These are phyloP conservation scores for Lanmaoa rubissima DNA, from an alignment of 768 basidiomycete species.

Conservation along the genomic window DNA sequence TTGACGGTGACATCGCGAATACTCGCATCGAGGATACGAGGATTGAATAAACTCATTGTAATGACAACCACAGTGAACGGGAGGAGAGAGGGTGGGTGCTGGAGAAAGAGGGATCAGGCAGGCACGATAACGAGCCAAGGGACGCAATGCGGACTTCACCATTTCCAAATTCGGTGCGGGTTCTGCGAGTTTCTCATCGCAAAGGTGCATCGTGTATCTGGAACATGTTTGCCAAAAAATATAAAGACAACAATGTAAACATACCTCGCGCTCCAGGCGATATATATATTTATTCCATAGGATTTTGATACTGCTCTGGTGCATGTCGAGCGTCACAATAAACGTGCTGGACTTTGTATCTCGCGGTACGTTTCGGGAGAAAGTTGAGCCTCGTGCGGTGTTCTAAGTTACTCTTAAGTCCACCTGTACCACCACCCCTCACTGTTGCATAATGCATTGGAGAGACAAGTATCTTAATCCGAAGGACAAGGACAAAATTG, in stretches of 20 bases:
- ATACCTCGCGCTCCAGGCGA: not conserved
- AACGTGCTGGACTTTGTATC: too few relatives aligned
- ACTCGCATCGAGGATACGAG: slow-evolving; percentile 73
- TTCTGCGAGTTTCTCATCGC: slow-evolving; percentile 12
- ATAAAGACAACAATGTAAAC: not conserved
- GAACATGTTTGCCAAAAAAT: not conserved
- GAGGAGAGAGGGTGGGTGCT: not conserved
- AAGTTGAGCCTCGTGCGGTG: not conserved
- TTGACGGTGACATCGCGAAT: slow-evolving; percentile 63
- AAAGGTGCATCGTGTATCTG: not conserved
- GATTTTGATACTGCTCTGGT: not conserved
- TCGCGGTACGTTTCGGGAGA: not conserved
- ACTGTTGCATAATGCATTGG: too few relatives aligned
- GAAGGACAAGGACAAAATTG: too few relatives aligned
- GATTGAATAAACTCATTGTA: slow-evolving; percentile 67
- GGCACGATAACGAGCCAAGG: slow-evolving; percentile 5
- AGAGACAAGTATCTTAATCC: too few relatives aligned
- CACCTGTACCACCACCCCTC: too few relatives aligned
- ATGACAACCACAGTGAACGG: not conserved
- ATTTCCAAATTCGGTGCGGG: slow-evolving; percentile 8
- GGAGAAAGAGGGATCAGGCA: not conserved
- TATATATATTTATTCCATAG: not conserved
- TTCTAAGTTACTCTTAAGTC: too few relatives aligned
- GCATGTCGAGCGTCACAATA: not conserved
- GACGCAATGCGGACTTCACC: slow-evolving; percentile 12